These are phyloP conservation scores for Alopecurus myosuroides DNA, from an alignment of 176 grass and related monocot genomes.

Conservation along the genomic window DNA sequence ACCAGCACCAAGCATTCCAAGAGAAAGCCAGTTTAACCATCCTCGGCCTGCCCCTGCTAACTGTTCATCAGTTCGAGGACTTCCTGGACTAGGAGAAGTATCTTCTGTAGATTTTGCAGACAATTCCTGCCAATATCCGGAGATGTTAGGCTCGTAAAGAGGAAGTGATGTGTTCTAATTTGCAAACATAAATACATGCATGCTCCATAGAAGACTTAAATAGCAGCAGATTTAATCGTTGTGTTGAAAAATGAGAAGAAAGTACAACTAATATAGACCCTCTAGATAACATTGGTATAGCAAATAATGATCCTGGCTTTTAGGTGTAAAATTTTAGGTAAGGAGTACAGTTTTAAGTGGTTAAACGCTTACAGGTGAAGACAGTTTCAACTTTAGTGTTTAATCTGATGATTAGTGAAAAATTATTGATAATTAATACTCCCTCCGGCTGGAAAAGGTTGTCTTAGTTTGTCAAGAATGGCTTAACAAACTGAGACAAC, in stretches of 20 bases:
- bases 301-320: background rate
- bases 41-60: conserved; percentile 44
- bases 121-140: conserved; percentile 52
- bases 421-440: conserved; percentile 2
- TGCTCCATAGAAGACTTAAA: background rate
- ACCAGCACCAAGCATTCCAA: conserved; percentile 98
- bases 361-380: background rate
- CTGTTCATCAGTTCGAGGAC: conserved; percentile 53
- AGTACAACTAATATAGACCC: background rate
- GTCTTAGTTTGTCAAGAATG: too few species aligned
- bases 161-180: background rate
- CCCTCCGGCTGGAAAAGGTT: too few species aligned
- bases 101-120: conserved; percentile 55
- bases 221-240: background rate
- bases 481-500: too few species aligned
- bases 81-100: conserved; percentile 44
- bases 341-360: background rate
- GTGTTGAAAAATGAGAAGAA: conserved; percentile 8
- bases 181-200: background rate
- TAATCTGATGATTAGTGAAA: background rate
- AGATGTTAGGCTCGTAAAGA: background rate
- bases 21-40: conserved; percentile 98
- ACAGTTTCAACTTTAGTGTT: background rate
- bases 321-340: background rate
- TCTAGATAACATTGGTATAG: background rate